Conservation (phyloP, 2,329 filamentous ascomycete genomes). For the Xylogone sp. region DNA sequence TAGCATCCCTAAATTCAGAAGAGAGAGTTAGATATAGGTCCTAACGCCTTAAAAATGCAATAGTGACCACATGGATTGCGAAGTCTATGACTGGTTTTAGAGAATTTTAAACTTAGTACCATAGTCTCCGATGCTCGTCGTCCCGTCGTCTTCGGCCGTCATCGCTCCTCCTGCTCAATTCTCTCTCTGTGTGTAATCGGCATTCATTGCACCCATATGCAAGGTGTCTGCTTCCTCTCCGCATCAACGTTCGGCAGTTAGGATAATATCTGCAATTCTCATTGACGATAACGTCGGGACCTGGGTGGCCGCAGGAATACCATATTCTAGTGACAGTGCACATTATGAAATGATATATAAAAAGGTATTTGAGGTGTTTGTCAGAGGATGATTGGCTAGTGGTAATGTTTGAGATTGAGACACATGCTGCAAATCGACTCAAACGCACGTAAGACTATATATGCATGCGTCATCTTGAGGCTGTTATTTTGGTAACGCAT, state of each 20-base stretch:
- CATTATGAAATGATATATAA: neutral
- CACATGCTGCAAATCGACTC: neutral
- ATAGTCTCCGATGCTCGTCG: neutral
- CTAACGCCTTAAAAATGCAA: no score
- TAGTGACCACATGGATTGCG: no score
- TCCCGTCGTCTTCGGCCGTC: neutral
- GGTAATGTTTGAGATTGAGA: neutral
- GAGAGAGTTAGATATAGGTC: no score
- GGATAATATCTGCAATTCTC: neutral
- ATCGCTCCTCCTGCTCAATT: neutral
- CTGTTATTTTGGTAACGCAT: no score
- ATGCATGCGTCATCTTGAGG: no score
- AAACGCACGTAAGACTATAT: no score
- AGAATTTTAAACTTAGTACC: neutral
- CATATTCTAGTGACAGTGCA: neutral
- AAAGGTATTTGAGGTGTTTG: neutral
- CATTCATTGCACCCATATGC: neutral
- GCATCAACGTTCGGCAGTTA: neutral
- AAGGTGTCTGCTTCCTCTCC: neutral
- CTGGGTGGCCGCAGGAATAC: neutral
- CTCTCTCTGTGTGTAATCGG: slow-evolving; percentile 5
- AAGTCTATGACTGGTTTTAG: no score
- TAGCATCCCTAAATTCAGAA: no score
- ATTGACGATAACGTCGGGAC: neutral
- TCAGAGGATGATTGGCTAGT: neutral